Percentiles rank a stretch among this genome's conserved stretches.
Conservation (phyloP, 2,329 filamentous ascomycete species). For the Claviceps quebecensis region DNA sequence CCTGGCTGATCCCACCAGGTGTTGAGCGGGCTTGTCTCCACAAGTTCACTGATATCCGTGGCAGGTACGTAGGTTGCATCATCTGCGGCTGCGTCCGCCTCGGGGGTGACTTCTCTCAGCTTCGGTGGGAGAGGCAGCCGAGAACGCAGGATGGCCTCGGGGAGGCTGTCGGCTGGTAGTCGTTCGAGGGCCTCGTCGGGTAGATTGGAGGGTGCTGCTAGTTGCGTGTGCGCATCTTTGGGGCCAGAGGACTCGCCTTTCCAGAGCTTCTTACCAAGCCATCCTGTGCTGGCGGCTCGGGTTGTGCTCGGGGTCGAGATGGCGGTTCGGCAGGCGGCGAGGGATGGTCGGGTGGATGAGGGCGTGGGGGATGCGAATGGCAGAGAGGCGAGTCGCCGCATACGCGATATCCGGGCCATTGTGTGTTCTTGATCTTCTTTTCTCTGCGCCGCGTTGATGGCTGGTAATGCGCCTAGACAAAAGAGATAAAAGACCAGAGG, state of each 20-base stretch:
- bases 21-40: conserved; percentile 31
- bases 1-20: conserved; percentile 40
- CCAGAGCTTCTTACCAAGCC: conserved; percentile 27
- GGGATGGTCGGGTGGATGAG: conserved; percentile 13
- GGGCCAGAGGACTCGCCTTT: conserved; percentile 24
- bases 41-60: conserved; percentile 27
- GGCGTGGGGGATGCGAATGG: conserved; percentile 13
- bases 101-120: not conserved
- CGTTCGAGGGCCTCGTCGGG: conserved; percentile 17
- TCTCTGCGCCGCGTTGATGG: not conserved
- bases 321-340: conserved; percentile 13
- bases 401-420: conserved; percentile 30
- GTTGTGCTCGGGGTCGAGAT: conserved; percentile 22
- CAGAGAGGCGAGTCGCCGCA: conserved; percentile 20
- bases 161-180: conserved; percentile 11
- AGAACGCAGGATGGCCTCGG: conserved; percentile 14
- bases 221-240: conserved; percentile 25
- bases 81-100: conserved; percentile 19
- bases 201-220: conserved; percentile 14
- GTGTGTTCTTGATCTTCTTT: not conserved
- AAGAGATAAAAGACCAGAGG: not conserved
- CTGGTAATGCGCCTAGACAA: not conserved
- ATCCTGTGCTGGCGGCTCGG: conserved; percentile 21
- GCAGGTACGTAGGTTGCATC: conserved; percentile 34
- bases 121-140: conserved; percentile 18